phyloP scores from a whole-genome alignment of 2,329 filamentous ascomycete genomes.

The Hypoxylon sp. region DNA sequence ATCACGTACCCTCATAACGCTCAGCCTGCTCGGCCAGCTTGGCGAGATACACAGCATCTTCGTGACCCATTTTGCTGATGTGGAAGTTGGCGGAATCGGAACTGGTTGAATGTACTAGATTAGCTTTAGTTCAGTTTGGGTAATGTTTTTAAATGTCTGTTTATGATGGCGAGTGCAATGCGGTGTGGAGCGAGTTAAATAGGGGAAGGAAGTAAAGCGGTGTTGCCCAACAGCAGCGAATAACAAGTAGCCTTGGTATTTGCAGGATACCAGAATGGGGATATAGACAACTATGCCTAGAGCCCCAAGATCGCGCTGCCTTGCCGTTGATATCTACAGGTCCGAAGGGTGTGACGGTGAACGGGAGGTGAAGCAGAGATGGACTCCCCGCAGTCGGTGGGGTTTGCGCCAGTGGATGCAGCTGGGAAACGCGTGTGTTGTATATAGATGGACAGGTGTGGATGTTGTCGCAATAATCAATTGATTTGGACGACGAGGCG shows the following conservation, averaged over 20 bases:
- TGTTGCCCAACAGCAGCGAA: constrained; percentile 3
- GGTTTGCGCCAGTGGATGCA: constrained; percentile 56
- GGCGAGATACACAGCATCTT: constrained; percentile 99
- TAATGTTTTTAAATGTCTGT: constrained; percentile 8
- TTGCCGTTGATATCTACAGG: constrained; percentile 27
- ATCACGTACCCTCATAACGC: constrained; percentile 93
- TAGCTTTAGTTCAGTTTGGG: constrained; percentile 18
- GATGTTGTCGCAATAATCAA: constrained; percentile 49
- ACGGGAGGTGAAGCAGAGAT: constrained; percentile 48
- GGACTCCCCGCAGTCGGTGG: constrained; percentile 55
- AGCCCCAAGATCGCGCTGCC: constrained; percentile 32
- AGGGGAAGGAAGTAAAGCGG: constrained; percentile 4
- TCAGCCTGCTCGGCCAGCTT: constrained; percentile 99
- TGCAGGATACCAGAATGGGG: constrained; percentile 12
- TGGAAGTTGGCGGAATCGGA: constrained; percentile 39
- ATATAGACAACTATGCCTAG: constrained; percentile 18
- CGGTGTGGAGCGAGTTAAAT: constrained; percentile 27
- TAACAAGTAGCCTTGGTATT: constrained; percentile 7
- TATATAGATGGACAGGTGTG: constrained; percentile 38
- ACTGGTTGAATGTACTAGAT: constrained; percentile 37
- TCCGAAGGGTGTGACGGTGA: constrained; percentile 45
- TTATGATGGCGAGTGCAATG: constrained; percentile 24
- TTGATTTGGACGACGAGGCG: constrained; percentile 48
- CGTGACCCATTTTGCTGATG: constrained; percentile 90
- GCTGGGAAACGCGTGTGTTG: constrained; percentile 49